Base-by-base conservation (phyloP, 768 basidiomycete species). In the Phlebiopsis flavidoalba region DNA sequence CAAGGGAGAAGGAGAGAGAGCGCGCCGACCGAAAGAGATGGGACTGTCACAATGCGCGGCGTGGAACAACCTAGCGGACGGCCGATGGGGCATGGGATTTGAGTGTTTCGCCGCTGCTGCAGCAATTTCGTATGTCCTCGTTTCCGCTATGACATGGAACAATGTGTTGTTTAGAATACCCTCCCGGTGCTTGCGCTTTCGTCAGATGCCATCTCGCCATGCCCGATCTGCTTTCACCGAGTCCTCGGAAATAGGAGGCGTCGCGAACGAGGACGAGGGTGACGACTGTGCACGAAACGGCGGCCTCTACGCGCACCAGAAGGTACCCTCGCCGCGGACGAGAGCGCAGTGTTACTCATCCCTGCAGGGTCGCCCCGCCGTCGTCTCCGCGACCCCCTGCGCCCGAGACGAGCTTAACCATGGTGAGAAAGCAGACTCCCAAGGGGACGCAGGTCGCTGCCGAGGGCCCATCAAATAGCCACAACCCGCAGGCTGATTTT, bases 21-120 rank as follows among this genome's bases (percentile, higher is more conserved):
- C 70, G 76, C 46, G n/a, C n/a, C n/a, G 80, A 83, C 61, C 74
- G 85, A 22, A 76, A 77, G 64, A 69, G 81, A 48, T 85, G 85
- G 85, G 80, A 69, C 17, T 66, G n/a, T n/a, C n/a, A 69, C 53
- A 80, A 79, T 64, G 62, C 74, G 11, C 67, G 74, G 53, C 76
- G 83, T 62, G 74, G n/a, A 81, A 37, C 67, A 63, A 22, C 70
- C 69, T 3, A 26, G 48, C n/a, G 65, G 67, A 14, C n/a, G 58
- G 58, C 43, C 63, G 66, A 21, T 68, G 70, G 71, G 70, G 70
- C 8, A 63, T n/a, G 71, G 15, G 59, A 64, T 17, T n/a, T 69
- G 65, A 69, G 53, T n/a, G 26, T 19, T 33, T 21, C 43, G 21
- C 36, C 35, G 58, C 33, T 3, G 26, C 26, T 3, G 26, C 26